Conservation (phyloP, 148 eudicot genomes). For the Chenopodium quinoa region DNA sequence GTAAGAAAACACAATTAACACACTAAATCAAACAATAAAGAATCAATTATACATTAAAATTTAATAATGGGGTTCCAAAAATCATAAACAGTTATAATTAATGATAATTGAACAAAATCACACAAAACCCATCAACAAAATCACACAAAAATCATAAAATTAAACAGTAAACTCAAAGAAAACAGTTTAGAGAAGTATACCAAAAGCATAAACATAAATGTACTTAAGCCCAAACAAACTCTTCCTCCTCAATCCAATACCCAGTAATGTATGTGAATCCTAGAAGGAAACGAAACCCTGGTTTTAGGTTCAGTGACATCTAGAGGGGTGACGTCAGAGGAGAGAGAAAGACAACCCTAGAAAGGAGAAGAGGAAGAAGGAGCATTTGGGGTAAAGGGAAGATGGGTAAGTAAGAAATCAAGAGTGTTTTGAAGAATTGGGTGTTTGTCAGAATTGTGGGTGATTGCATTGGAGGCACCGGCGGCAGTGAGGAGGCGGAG, state of each 20-base stretch:
- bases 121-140: background rate
- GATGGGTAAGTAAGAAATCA: slow-evolving; percentile 36
- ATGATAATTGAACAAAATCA: background rate
- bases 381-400: slow-evolving; percentile 16
- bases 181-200: slow-evolving; percentile 32
- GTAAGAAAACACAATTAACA: no score
- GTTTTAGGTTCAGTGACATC: no score
- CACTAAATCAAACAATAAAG: no score
- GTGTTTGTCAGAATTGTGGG: slow-evolving; percentile 33
- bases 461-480: slow-evolving; percentile 25
- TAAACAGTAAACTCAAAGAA: background rate
- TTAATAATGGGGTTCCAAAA: background rate
- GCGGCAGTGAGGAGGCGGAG: slow-evolving; percentile 25
- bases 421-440: slow-evolving; percentile 40
- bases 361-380: background rate
- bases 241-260: slow-evolving; percentile 77
- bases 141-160: background rate
- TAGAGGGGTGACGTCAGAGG: no score
- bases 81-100: no score
- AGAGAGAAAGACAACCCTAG: no score
- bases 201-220: slow-evolving; percentile 83
- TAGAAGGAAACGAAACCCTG: no score
- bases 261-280: slow-evolving; percentile 17
- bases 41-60: no score
- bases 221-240: slow-evolving; percentile 70